phyloP scores from a whole-genome alignment of 257 asterid species.

The Galeopsis tetrahit region DNA sequence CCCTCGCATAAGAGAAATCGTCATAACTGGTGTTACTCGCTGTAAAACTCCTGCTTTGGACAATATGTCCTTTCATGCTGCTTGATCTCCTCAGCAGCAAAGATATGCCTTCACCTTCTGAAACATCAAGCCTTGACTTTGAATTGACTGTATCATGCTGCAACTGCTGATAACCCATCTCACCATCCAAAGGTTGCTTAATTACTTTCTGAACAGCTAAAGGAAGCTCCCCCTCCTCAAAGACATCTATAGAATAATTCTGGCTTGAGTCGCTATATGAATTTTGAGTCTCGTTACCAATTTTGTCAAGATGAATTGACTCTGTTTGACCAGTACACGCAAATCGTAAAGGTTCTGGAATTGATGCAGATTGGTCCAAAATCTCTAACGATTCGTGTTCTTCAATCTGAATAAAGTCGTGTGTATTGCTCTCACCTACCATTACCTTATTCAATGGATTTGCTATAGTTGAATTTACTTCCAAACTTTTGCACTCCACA shows the following conservation, averaged over 20 bases:
- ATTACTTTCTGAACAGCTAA: constrained; percentile 35
- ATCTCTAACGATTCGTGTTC: constrained; percentile 42
- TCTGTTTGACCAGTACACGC: constrained; percentile 41
- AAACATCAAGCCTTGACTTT: constrained; percentile 48
- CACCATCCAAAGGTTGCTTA: constrained; percentile 40
- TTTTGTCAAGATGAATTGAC: constrained; percentile 36
- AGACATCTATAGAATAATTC: constrained; percentile 11
- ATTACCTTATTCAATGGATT: constrained; percentile 27
- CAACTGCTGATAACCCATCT: constrained; percentile 30
- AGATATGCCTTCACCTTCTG: constrained; percentile 80
- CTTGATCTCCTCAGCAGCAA: constrained; percentile 66
- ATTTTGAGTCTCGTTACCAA: constrained; percentile 35
- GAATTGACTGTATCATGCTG: constrained; percentile 35
- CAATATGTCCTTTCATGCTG: constrained; percentile 59
- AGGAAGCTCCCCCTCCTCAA: constrained; percentile 41
- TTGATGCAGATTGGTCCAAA: constrained; percentile 39
- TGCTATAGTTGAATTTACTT: constrained; percentile 38
- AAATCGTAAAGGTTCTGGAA: constrained; percentile 43
- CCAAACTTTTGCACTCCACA: constrained; percentile 55
- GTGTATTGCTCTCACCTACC: constrained; percentile 41
- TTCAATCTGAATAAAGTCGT: constrained; percentile 36
- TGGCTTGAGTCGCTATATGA: constrained; percentile 36
- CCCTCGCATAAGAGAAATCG: constrained; percentile 77
- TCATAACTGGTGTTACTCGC: constrained; percentile 77
- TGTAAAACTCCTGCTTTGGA: constrained; percentile 76